Evolutionary conservation across 2,329 filamentous ascomycete genomes (phyloP).

Genomic region (Sarocladiaceae sp.): DNA sequence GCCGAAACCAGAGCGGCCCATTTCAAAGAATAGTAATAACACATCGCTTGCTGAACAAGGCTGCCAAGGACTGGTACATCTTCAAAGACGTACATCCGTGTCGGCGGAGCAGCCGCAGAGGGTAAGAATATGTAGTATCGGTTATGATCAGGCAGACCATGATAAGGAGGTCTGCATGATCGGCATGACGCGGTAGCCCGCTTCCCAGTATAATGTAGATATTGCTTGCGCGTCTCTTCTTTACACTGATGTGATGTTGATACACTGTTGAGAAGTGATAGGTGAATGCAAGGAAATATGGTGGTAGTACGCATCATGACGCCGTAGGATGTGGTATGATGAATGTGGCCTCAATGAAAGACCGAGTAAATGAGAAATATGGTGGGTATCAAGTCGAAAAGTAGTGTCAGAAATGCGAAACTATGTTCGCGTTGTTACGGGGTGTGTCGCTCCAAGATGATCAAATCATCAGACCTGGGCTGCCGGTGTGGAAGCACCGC

Average conservation of each 20-base stretch:
- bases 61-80: no score
- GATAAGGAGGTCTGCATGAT: no score
- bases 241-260: not conserved
- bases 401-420: slow-evolving; percentile 2
- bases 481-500: slow-evolving; percentile 25
- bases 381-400: slow-evolving; percentile 8
- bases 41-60: no score
- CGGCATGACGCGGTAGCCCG: no score
- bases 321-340: not conserved
- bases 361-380: slow-evolving; percentile 9
- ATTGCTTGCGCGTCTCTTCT: slow-evolving; percentile 3
- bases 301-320: not conserved
- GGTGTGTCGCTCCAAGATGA: not conserved
- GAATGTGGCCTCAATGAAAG: slow-evolving; percentile 1
- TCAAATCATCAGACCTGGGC: slow-evolving; percentile 8
- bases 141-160: no score
- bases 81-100: no score
- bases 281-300: not conserved
- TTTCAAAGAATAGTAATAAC: no score
- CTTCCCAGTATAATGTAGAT: no score
- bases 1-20: no score
- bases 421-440: not conserved
- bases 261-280: not conserved
- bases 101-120: no score
- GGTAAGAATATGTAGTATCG: no score